These are phyloP conservation scores for Panicum miliaceum DNA, from an alignment of 176 grass and related monocot species.

Conservation along the genomic window DNA sequence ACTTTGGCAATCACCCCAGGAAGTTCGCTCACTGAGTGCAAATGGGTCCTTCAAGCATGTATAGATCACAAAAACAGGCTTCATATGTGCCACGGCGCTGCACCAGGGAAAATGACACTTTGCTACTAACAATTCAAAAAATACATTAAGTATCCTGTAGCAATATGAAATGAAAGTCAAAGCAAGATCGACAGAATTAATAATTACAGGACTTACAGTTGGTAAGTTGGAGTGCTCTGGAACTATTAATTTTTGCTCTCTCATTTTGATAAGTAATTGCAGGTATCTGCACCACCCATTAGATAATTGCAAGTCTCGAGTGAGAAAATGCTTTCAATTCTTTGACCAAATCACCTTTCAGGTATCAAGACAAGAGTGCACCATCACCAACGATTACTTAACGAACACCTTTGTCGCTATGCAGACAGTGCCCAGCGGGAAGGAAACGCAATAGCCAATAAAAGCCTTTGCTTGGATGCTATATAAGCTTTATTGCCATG, in stretches of 20 bases:
- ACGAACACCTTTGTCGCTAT: conserved; percentile 33
- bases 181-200: not conserved
- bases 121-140: not conserved
- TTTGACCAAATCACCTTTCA: conserved; percentile 50
- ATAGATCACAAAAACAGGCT: not conserved
- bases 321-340: conserved; percentile 38
- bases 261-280: conserved; percentile 12
- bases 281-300: conserved; percentile 23
- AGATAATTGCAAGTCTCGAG: conserved; percentile 35
- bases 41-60: not conserved
- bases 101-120: not conserved
- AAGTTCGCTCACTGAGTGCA: conserved; percentile 1
- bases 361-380: conserved; percentile 41
- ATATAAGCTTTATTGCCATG: conserved; percentile 23
- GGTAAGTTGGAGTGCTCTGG: conserved; percentile 1
- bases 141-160: conserved; percentile 3
- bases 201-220: conserved; percentile 18
- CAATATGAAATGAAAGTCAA: conserved; percentile 4
- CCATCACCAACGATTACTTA: conserved; percentile 52
- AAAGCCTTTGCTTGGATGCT: conserved; percentile 42
- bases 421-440: conserved; percentile 48
- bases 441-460: conserved; percentile 51
- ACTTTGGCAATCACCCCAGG: not conserved
- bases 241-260: not conserved
- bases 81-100: not conserved